These are phyloP conservation scores for Penicillium corylophilum DNA, from an alignment of 2,329 filamentous ascomycete species.

Conservation along the genomic window DNA sequence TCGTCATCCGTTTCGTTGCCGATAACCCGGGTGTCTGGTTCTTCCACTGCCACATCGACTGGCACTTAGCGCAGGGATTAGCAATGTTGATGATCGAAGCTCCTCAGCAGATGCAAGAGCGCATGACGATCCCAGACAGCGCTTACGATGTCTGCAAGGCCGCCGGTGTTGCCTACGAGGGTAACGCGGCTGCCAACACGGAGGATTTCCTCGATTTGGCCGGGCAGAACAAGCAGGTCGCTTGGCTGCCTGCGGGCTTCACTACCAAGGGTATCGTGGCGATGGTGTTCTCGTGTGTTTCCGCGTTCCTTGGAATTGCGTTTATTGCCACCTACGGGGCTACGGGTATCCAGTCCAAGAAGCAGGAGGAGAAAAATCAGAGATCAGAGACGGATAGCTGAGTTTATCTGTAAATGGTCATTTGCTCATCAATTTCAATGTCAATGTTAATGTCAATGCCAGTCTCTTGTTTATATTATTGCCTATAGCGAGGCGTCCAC, in stretches of 20 bases:
- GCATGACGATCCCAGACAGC: constrained; percentile 60
- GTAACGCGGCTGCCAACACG: constrained; percentile 75
- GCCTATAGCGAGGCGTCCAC: constrained; percentile 18
- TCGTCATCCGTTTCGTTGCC: constrained; percentile 57
- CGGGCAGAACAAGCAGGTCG: constrained; percentile 59
- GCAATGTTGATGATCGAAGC: constrained; percentile 65
- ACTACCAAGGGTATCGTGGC: constrained; percentile 70
- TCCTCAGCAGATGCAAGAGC: constrained; percentile 61
- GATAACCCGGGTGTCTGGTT: constrained; percentile 60
- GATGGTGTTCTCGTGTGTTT: constrained; percentile 68
- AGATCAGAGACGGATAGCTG: not conserved
- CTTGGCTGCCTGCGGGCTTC: constrained; percentile 65
- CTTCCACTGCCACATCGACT: constrained; percentile 81
- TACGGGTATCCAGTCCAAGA: constrained; percentile 13
- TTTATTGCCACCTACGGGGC: constrained; percentile 65
- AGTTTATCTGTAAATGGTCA: not conserved
- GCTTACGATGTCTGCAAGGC: constrained; percentile 60
- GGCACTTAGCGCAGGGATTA: constrained; percentile 69
- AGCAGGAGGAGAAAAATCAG: not conserved
- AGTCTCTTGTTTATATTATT: not conserved
- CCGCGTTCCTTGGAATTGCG: constrained; percentile 66
- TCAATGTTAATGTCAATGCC: not conserved
- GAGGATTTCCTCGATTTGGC: constrained; percentile 61
- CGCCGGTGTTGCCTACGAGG: constrained; percentile 51
- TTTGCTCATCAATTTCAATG: not conserved